Conservation (phyloP, 169 alveolate species). For the Plasmodium coatneyi region DNA sequence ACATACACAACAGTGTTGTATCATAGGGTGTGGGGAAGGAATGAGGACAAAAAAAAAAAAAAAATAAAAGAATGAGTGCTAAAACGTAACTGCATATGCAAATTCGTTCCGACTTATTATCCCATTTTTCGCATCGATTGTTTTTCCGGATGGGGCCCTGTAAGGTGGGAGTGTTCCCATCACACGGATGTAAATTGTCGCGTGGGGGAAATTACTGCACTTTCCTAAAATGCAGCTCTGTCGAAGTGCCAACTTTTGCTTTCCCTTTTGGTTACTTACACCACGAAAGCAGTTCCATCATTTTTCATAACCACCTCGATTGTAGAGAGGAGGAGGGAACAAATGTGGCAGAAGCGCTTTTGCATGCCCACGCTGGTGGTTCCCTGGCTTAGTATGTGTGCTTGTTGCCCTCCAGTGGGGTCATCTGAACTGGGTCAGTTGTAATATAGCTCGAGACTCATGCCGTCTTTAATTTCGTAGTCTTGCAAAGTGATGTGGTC, state of each 20-base stretch:
- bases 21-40: neutral
- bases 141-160: neutral
- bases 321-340: neutral
- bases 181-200: neutral
- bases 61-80: neutral
- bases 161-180: neutral
- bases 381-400: neutral
- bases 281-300: neutral
- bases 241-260: neutral
- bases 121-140: neutral
- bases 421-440: conserved; percentile 81
- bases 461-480: conserved; percentile 98
- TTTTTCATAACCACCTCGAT: neutral
- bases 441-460: conserved; percentile 98
- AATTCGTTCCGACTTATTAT: neutral
- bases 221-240: neutral
- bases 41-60: neutral
- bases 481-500: conserved; percentile 99
- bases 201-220: neutral
- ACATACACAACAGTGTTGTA: neutral
- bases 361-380: neutral
- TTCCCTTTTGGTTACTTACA: neutral
- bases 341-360: neutral
- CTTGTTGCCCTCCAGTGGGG: neutral
- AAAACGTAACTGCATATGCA: neutral